Evolutionary conservation across 2,329 filamentous ascomycete species (phyloP), one percentile per base, ranked within the genome.

Genomic region (Exophiala lecanii-corni): DNA sequence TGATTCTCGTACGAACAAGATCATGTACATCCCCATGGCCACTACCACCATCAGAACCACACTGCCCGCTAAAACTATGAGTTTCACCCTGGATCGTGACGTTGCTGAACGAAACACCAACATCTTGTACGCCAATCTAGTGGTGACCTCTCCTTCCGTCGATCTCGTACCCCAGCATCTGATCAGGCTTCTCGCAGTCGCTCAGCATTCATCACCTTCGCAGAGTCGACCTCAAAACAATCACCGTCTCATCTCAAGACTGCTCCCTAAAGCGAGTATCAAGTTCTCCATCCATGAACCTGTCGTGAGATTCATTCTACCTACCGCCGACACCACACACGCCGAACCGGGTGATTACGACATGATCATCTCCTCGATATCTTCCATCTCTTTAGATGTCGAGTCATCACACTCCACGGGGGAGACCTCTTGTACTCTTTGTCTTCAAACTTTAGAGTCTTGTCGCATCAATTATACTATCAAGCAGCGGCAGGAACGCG

Each of bases 261-360:
- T 97, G 3, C 72, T 98, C 6, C 92, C 92, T 1, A 97, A 97
- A 67, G 86, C 91, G 1, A 94, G 78, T 57, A 84, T 97, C 63
- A 98, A 97, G 60, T 81, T 97, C 30, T 96, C 92, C 0, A 85
- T 98, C 66, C 92, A 98, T 59, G 92, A 98, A 61, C 92, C 92
- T 1, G 94, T 98, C 12, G 63, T 97, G 50, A 82, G 94, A 55
- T 89, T 98, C 51, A 81, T 89, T 5, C 71, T 98, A 3, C 89
- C 89, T 4, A 82, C 91, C 0, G 79, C 92, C 50, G 62, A 68
- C 36, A 63, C 70, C 4, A 60, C 61, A 3, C 64, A 68, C 39
- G 65, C 64, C 30, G 77, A 81, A 18, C 74, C 80, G 0, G 86
- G 89, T 48, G 89, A 97, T 53, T 97, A 92, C 55, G 92, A 98